phyloP scores from a whole-genome alignment of 2,329 filamentous ascomycete species.

The Fusarium sp. region DNA sequence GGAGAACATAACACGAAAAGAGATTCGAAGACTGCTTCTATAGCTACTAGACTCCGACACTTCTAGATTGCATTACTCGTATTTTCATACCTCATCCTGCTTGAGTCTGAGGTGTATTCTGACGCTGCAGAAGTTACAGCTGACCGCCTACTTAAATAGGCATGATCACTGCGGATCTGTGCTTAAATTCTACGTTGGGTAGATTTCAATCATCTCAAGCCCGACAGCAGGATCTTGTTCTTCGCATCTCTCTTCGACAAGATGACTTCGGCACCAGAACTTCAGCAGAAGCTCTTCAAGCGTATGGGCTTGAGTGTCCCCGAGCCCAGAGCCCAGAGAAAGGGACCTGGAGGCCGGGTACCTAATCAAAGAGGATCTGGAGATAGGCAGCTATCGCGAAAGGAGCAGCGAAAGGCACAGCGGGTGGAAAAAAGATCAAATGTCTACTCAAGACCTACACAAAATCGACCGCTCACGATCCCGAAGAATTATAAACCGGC shows the following conservation, averaged over 20 bases:
- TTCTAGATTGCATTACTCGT: too few relatives aligned
- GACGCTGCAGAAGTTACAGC: not conserved
- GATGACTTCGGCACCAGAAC: slow-evolving; percentile 45
- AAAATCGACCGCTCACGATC: slow-evolving; percentile 14
- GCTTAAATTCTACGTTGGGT: slow-evolving; percentile 7
- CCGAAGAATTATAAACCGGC: slow-evolving; percentile 15
- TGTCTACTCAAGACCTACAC: slow-evolving; percentile 39
- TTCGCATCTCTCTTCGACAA: not conserved
- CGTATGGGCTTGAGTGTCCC: slow-evolving; percentile 49
- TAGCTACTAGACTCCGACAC: too few relatives aligned
- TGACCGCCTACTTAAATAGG: slow-evolving; percentile 25
- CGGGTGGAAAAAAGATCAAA: slow-evolving; percentile 67
- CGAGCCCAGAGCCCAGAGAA: slow-evolving; percentile 27
- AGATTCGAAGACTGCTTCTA: too few relatives aligned
- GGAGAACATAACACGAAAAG: too few relatives aligned
- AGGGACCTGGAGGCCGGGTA: not conserved
- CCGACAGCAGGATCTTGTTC: not conserved
- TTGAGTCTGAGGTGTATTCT: too few relatives aligned
- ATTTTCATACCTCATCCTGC: too few relatives aligned
- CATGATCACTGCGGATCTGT: slow-evolving; percentile 5
- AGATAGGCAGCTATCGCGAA: slow-evolving; percentile 53
- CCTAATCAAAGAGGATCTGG: slow-evolving; percentile 11
- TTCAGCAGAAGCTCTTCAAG: slow-evolving; percentile 52
- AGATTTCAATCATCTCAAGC: not conserved
- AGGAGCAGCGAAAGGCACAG: slow-evolving; percentile 73